A percentile compares a stretch with the other conserved stretches of the same genome.
Evolutionary conservation across 257 asterid genomes (phyloP).

Genomic region (Solanum bulbocastanum): DNA sequence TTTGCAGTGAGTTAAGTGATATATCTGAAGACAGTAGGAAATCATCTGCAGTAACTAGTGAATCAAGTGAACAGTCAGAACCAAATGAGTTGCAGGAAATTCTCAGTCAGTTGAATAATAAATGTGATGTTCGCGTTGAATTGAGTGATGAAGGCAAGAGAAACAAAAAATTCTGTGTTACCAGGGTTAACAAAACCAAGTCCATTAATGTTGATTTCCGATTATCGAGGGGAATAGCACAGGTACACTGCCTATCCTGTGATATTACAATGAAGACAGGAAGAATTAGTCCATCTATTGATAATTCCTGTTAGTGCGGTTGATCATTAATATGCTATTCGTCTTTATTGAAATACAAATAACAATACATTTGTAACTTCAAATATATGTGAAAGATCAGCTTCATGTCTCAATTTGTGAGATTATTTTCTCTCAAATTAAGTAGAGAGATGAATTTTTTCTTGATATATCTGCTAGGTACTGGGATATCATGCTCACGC

Average conservation of each 20-base stretch:
- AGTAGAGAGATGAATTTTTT: background rate
- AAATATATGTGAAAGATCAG: background rate
- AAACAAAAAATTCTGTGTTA: constrained; percentile 56
- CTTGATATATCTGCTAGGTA: background rate
- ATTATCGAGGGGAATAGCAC: constrained; percentile 93
- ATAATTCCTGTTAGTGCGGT: background rate
- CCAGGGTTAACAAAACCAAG: constrained; percentile 67
- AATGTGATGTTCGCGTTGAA: constrained; percentile 42
- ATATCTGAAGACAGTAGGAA: constrained; percentile 1
- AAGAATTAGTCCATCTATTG: background rate
- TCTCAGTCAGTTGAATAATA: constrained; percentile 36
- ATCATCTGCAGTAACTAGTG: constrained; percentile 18
- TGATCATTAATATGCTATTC: background rate
- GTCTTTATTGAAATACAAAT: background rate
- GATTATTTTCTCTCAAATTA: background rate
- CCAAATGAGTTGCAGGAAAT: constrained; percentile 39
- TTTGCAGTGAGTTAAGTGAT: constrained; percentile 13
- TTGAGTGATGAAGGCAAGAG: constrained; percentile 45
- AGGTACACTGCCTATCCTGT: constrained; percentile 41
- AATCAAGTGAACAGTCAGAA: constrained; percentile 19
- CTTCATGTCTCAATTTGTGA: background rate
- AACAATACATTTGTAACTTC: background rate
- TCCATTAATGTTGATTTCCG: constrained; percentile 92
- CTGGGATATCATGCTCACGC: background rate
- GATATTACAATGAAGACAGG: background rate